Evolutionary conservation across 2,329 filamentous ascomycete species (phyloP).

Genomic region (Microcyclosporella mali): DNA sequence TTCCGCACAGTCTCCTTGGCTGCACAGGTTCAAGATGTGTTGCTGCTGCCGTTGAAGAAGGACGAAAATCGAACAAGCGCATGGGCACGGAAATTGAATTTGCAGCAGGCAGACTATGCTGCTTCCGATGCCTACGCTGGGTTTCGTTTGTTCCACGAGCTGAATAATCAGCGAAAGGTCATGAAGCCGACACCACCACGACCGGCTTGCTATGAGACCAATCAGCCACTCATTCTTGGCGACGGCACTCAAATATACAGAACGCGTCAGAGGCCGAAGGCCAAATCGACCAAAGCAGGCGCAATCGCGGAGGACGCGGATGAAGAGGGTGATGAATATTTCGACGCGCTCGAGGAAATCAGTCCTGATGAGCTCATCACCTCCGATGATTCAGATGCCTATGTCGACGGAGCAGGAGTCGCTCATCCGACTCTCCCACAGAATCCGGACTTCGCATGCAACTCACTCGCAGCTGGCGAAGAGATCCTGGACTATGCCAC

Average conservation of each 20-base stretch:
- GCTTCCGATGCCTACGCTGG: slow-evolving; percentile 80
- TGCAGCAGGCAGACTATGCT: slow-evolving; percentile 65
- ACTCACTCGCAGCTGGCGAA: not conserved
- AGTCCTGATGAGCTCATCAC: slow-evolving; percentile 16
- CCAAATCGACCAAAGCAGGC: slow-evolving; percentile 1
- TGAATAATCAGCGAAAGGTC: slow-evolving; percentile 62
- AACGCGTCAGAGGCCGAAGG: slow-evolving; percentile 2
- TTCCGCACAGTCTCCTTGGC: slow-evolving; percentile 61
- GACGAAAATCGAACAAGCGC: slow-evolving; percentile 66
- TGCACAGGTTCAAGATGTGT: slow-evolving; percentile 61
- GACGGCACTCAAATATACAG: slow-evolving; percentile 32
- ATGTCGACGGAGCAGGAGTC: not conserved
- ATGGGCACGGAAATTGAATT: slow-evolving; percentile 61
- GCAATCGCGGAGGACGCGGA: slow-evolving; percentile 17
- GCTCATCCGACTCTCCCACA: slow-evolving; percentile 4
- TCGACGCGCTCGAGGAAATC: slow-evolving; percentile 25
- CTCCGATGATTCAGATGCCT: not conserved
- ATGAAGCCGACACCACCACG: slow-evolving; percentile 65
- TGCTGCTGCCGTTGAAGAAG: slow-evolving; percentile 72
- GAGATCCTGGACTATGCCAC: not conserved
- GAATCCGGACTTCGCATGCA: not conserved
- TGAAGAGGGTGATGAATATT: slow-evolving; percentile 33
- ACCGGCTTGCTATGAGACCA: slow-evolving; percentile 62
- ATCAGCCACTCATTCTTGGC: slow-evolving; percentile 55
- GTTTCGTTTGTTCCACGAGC: slow-evolving; percentile 62